Conservation (phyloP, 306 rosid genomes). For the Fagus crenata region DNA sequence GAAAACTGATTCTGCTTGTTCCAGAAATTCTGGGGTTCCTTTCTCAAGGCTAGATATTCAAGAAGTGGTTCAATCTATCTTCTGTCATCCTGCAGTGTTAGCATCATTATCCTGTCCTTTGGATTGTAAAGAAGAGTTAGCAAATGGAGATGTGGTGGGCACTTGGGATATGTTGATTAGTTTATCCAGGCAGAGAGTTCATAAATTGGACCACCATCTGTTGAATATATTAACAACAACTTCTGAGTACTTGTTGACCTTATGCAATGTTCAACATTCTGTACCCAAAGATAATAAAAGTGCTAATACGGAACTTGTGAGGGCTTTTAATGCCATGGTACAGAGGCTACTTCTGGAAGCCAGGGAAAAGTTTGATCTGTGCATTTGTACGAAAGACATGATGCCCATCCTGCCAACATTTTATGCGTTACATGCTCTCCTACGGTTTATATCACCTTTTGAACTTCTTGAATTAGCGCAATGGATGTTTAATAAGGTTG, state of each 20-base stretch:
- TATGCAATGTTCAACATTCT: slow-evolving; percentile 36
- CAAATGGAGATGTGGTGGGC: slow-evolving; percentile 31
- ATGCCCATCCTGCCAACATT: slow-evolving; percentile 46
- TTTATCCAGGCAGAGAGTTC: slow-evolving; percentile 46
- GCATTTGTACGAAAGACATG: slow-evolving; percentile 40
- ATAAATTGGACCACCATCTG: slow-evolving; percentile 46
- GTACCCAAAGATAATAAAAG: slow-evolving; percentile 37
- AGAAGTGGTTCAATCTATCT: slow-evolving; percentile 59
- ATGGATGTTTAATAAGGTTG: slow-evolving; percentile 64
- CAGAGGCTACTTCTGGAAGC: slow-evolving; percentile 51
- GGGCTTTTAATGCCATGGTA: slow-evolving; percentile 48
- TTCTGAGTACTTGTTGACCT: slow-evolving; percentile 53
- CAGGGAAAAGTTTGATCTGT: slow-evolving; percentile 48
- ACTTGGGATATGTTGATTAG: slow-evolving; percentile 38
- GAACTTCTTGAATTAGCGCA: slow-evolving; percentile 72
- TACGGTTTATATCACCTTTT: slow-evolving; percentile 64
- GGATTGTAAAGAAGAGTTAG: slow-evolving; percentile 37
- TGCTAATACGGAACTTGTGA: slow-evolving; percentile 39
- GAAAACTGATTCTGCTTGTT: slow-evolving; percentile 33
- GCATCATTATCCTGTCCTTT: slow-evolving; percentile 55
- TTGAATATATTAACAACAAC: slow-evolving; percentile 58
- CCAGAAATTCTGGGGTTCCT: slow-evolving; percentile 29
- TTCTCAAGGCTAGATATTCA: slow-evolving; percentile 47
- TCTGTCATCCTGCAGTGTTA: slow-evolving; percentile 60
- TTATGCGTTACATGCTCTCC: slow-evolving; percentile 52